Conservation (phyloP, 305 asterid species). For the Fraxinus platypoda region DNA sequence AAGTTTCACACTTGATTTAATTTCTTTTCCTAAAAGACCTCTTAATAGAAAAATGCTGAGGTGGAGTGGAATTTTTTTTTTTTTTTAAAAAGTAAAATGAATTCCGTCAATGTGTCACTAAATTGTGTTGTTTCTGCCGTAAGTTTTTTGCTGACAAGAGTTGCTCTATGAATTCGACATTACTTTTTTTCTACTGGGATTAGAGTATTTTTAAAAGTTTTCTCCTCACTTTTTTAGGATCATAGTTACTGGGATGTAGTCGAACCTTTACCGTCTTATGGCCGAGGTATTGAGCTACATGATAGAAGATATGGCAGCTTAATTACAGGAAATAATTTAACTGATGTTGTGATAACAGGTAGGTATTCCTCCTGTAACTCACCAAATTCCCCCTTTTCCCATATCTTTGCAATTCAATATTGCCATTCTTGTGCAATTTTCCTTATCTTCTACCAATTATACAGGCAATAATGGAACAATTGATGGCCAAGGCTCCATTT, state of each 20-base stretch:
- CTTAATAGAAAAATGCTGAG: background rate
- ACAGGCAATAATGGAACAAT: conserved; percentile 94
- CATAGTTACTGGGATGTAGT: conserved; percentile 67
- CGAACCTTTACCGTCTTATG: conserved; percentile 42
- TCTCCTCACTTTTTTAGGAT: conserved; percentile 45
- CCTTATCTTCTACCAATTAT: conserved; percentile 10
- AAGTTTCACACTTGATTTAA: background rate
- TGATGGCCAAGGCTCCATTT: conserved; percentile 87
- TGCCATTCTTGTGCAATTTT: background rate
- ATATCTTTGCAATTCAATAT: background rate
- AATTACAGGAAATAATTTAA: conserved; percentile 70
- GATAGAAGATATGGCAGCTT: conserved; percentile 87
- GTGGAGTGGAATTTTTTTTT: background rate
- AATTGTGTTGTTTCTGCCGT: background rate
- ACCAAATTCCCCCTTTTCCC: background rate
- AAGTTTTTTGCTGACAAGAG: background rate
- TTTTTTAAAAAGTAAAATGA: background rate
- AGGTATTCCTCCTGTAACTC: background rate
- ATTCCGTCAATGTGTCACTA: background rate
- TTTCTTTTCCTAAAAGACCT: background rate
- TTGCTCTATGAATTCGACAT: background rate
- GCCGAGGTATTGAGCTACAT: conserved; percentile 75
- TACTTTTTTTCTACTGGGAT: background rate
- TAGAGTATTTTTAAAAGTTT: background rate
- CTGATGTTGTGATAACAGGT: conserved; percentile 95